Percentiles rank a stretch among this genome's conserved stretches.
phyloP scores from a whole-genome alignment of 345 rosid genomes.

The Excoecaria cochinchinensis region DNA sequence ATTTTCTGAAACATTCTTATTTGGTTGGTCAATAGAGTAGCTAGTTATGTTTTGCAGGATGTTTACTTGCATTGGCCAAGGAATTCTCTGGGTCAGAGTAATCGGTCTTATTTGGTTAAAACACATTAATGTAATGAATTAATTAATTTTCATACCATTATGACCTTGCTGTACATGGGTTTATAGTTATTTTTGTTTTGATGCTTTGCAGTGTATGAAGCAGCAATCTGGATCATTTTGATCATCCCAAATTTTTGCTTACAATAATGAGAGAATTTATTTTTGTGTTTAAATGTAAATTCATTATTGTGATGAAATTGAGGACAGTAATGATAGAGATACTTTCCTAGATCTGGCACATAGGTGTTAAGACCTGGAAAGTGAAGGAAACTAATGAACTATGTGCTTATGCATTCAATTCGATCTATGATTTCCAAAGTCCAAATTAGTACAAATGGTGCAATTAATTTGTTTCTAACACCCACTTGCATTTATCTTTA shows the following conservation, averaged over 20 bases:
- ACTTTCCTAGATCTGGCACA: neutral
- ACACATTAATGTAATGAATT: neutral
- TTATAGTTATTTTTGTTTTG: neutral
- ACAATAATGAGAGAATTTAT: neutral
- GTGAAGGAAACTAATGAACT: neutral
- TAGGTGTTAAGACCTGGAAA: neutral
- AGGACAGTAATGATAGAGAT: neutral
- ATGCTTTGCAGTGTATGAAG: slow-evolving; percentile 3
- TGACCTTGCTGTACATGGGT: neutral
- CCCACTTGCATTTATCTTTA: neutral
- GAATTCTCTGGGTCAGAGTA: neutral
- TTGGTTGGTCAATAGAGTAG: neutral
- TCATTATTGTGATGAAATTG: neutral
- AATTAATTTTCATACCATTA: neutral
- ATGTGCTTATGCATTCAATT: neutral
- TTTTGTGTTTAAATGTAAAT: neutral
- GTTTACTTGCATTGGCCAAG: neutral
- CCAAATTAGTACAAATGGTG: neutral
- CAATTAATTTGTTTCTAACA: neutral
- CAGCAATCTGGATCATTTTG: neutral
- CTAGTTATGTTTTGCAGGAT: neutral
- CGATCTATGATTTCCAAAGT: neutral
- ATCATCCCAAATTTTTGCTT: neutral
- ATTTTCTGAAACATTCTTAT: neutral
- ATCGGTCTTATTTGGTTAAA: neutral